phyloP scores from a whole-genome alignment of 768 basidiomycete species.

The Amanita exitialis region DNA sequence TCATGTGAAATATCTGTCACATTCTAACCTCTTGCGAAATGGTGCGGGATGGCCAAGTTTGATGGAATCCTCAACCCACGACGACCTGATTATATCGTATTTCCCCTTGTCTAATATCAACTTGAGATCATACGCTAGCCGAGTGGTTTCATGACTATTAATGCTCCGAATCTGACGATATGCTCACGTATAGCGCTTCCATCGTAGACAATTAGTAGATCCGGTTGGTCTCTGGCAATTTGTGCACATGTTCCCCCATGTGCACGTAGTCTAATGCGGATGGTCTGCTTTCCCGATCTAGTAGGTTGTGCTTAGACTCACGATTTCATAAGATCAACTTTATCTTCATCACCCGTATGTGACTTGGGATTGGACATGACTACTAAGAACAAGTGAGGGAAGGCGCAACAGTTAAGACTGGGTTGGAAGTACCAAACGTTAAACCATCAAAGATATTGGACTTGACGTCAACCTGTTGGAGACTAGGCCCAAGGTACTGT shows the following conservation, averaged over 20 bases:
- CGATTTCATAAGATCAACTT: slow-evolving; percentile 60
- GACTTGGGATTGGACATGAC: slow-evolving; percentile 71
- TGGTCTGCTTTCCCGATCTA: neutral
- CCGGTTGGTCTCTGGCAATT: slow-evolving; percentile 43
- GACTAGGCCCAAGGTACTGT: slow-evolving; percentile 55
- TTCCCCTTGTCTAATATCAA: slow-evolving; percentile 59
- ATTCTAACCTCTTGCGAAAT: slow-evolving; percentile 52
- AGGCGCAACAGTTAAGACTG: neutral
- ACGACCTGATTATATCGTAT: slow-evolving; percentile 66
- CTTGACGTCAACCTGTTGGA: slow-evolving; percentile 48
- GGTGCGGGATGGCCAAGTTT: slow-evolving; percentile 43
- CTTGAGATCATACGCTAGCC: slow-evolving; percentile 59
- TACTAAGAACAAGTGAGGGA: slow-evolving; percentile 30
- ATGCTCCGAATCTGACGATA: neutral
- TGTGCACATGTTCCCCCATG: slow-evolving; percentile 62
- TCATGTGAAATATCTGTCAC: neutral
- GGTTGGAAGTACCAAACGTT: slow-evolving; percentile 59
- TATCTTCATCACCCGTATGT: slow-evolving; percentile 55
- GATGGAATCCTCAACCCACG: slow-evolving; percentile 81
- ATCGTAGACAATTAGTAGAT: slow-evolving; percentile 55
- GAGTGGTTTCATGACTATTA: neutral
- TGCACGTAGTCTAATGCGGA: slow-evolving; percentile 46
- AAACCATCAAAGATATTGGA: slow-evolving; percentile 62
- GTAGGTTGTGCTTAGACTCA: slow-evolving; percentile 18
- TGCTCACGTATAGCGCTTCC: slow-evolving; percentile 59